Percentiles rank a stretch among this genome's conserved stretches.
These are phyloP conservation scores for Straminergon stramineum DNA, from an alignment of 225 moss, liverwort and hornwort genomes.

Conservation along the genomic window DNA sequence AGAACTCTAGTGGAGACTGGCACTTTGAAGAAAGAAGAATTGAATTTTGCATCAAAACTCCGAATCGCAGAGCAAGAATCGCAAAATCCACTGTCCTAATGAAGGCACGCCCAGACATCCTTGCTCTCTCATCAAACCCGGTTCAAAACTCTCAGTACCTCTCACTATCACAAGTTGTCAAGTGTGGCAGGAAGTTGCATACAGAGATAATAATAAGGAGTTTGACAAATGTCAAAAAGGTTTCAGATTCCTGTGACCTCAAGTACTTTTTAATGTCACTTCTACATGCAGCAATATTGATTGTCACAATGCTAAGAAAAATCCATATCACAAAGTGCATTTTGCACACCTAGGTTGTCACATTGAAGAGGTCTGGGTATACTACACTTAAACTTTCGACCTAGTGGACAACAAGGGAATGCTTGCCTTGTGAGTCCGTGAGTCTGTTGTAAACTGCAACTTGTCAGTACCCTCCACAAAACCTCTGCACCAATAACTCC, in stretches of 20 bases:
- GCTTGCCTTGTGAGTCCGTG: conserved; percentile 74
- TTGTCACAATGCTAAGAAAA: neutral
- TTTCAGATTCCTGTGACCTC: neutral
- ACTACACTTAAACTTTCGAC: neutral
- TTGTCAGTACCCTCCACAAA: conserved; percentile 83
- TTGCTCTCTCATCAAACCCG: neutral
- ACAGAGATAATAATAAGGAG: neutral
- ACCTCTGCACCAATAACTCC: conserved; percentile 42
- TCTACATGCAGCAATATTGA: neutral
- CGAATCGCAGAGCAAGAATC: neutral
- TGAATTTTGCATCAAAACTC: neutral
- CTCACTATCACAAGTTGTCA: neutral
- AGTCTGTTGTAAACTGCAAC: conserved; percentile 84
- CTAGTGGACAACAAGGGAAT: neutral
- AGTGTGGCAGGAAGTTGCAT: neutral
- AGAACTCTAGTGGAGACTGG: neutral
- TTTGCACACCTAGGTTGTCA: neutral
- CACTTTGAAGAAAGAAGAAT: neutral
- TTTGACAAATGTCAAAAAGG: neutral
- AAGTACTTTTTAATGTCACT: neutral
- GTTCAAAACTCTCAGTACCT: neutral
- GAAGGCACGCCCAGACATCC: neutral
- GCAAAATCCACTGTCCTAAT: neutral
- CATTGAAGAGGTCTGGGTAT: neutral
- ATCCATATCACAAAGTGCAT: neutral